phyloP scores from a whole-genome alignment of 73 alveolate genomes.

The Uronychia binucleata region DNA sequence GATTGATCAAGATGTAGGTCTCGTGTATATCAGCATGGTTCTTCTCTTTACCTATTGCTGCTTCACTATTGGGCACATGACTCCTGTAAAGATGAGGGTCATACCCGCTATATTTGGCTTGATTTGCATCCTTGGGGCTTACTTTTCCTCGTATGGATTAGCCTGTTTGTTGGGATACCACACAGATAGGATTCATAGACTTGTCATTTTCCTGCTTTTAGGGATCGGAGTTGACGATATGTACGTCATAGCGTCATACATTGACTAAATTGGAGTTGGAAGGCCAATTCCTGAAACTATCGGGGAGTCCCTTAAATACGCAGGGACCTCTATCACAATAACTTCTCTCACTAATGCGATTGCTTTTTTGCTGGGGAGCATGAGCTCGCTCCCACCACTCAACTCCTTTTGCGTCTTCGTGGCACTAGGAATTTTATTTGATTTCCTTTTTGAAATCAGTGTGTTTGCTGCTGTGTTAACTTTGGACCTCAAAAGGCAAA shows the following conservation, averaged over 20 bases:
- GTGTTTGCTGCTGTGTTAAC: conserved; percentile 46
- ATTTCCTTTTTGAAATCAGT: conserved; percentile 27
- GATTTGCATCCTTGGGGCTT: background rate
- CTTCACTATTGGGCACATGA: background rate
- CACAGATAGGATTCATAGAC: conserved; percentile 2
- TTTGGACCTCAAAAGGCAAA: conserved; percentile 19
- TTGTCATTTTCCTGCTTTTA: conserved; percentile 33
- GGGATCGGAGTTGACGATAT: conserved; percentile 65
- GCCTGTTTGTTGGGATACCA: background rate
- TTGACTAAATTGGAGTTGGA: background rate
- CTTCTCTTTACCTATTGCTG: background rate
- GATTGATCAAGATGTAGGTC: background rate
- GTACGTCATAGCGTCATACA: conserved; percentile 39
- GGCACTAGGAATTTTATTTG: conserved; percentile 50
- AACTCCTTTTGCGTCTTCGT: conserved; percentile 55
- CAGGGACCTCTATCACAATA: conserved; percentile 52
- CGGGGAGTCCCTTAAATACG: conserved; percentile 7
- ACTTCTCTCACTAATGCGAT: conserved; percentile 52
- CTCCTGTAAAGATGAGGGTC: background rate
- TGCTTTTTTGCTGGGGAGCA: conserved; percentile 57
- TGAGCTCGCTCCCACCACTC: conserved; percentile 50
- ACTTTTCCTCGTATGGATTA: background rate
- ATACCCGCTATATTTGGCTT: background rate
- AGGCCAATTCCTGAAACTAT: background rate
- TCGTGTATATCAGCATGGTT: background rate